Conservation (phyloP, 768 basidiomycete genomes). For the Lactarius psammicola region DNA sequence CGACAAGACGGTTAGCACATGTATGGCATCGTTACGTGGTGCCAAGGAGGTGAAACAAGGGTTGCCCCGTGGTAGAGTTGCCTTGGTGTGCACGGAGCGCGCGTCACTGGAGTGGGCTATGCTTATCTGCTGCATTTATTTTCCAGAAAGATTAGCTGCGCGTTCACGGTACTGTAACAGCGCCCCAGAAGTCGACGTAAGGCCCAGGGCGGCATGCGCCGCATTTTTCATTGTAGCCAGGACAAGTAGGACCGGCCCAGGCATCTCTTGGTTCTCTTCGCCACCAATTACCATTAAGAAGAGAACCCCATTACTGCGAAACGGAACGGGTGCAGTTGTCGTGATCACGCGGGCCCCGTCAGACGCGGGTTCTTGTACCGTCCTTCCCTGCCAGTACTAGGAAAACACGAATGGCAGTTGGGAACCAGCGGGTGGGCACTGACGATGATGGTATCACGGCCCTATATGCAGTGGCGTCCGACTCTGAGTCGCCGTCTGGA, state of each 20-base stretch:
- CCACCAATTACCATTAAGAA: not conserved
- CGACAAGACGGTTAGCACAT: not conserved
- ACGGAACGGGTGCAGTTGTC: not conserved
- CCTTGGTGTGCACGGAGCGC: not conserved
- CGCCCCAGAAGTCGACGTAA: not conserved
- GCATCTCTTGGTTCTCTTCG: not conserved
- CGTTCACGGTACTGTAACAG: not conserved
- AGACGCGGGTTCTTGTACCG: not conserved
- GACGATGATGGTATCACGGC: not conserved
- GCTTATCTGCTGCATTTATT: not conserved
- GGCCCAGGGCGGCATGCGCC: no score
- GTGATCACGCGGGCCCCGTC: not conserved
- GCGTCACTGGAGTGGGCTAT: not conserved
- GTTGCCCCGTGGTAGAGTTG: not conserved
- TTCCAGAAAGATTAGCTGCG: not conserved
- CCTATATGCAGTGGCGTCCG: constrained; percentile 1
- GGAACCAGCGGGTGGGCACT: not conserved
- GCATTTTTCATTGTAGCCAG: not conserved
- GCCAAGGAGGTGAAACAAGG: not conserved
- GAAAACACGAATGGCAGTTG: no score
- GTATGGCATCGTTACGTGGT: not conserved
- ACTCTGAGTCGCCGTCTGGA: not conserved
- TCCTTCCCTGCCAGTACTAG: not conserved
- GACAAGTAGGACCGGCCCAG: not conserved
- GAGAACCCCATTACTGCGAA: not conserved